Base-by-base conservation (phyloP, 1,139 yeast species). In the Candida sp. region DNA sequence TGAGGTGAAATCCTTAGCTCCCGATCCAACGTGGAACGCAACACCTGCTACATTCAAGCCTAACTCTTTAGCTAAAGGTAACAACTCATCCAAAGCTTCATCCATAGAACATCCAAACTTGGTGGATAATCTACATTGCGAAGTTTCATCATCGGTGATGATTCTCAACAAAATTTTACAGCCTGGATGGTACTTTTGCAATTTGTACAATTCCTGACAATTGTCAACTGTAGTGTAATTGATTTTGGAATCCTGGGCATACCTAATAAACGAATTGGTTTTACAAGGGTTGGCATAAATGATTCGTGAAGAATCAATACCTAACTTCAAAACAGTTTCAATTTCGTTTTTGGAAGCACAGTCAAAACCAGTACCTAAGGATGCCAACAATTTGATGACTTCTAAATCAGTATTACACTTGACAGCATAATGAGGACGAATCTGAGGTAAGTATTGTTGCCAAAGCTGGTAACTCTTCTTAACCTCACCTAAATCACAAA, bases 281-380 rank as follows among this genome's bases (percentile, higher is more conserved):
- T 93, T 93, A 66, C 97, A 88, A 21, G 99, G 97, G 58, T 93
- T 90, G 29, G 98, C 98, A 66, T 88, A 93, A 46, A 93, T 78
- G 57, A 93, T 86, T 55, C 88, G 74, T 15, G 73, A 64, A 11
- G 95, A 77, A 47, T 68, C 68, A 45, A 84, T 80, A n/a, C 91
- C 93, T 48, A 83, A 61, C 29, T 67, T 60, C 52, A 88, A 70
- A 44, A 89, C 77, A 42, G 72, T 68, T 48, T 83, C 84, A 56
- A 93, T 88, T 67, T 93, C 99, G 51, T 77, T 75, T 60, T 86
- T 83, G 30, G 97, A 88, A 11, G 98, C 98, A 69, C 99, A 93
- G 63, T 93, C 99, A 61, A 93, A 93, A 48, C 87, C 87, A 45
- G 82, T 77, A 12, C 93, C 95, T 50, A 83, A 63, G 2, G 66